Evolutionary conservation across 768 basidiomycete species (phyloP), one percentile per base, ranked within the genome.

Genomic region (Hemileccinum rubropunctum): DNA sequence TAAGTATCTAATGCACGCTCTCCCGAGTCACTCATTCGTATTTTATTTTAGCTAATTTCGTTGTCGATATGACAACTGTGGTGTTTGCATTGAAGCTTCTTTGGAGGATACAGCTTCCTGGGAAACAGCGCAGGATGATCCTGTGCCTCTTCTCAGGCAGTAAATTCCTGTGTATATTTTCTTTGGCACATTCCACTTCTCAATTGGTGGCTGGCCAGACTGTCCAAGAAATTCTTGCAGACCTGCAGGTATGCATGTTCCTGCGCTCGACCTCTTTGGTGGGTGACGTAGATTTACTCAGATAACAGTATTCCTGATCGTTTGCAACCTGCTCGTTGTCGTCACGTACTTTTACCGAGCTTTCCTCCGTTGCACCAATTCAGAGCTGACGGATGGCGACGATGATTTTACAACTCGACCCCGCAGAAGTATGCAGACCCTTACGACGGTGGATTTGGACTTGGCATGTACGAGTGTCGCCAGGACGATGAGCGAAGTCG

Each of bases 21-120:
- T 28, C n/a, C 32, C 17, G 4, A 17, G 4, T n/a, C 15, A 21
- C 20, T 33, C 15, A 15, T 33, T 34, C 2, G 13, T 10, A 13
- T 28, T 20, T 32, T 14, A 1, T 27, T 7, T 17, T 23, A 59
- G 58, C 21, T 11, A 39, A 41, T 26, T 60, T 51, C 28, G 6
- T 18, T 5, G 28, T 46, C 5, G 58, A 57, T 14, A 21, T 27
- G 9, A n/a, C 10, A 0, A 43, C 39, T 1, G 15, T 53, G 7
- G 9, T 21, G 5, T 33, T 57, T 6, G 43, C 55, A 0, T 20
- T 60, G 27, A 57, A 57, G 27, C 43, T 60, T 10, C 52, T 60
- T 30, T 52, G 56, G 59, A 41, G 36, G 17, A 34, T 57, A 23
- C 51, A 38, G 9, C 59, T 60, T 41, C 56, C 59, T 12, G 21